Conservation (phyloP, 2,329 filamentous ascomycete species). For the Meredithiella fracta region DNA sequence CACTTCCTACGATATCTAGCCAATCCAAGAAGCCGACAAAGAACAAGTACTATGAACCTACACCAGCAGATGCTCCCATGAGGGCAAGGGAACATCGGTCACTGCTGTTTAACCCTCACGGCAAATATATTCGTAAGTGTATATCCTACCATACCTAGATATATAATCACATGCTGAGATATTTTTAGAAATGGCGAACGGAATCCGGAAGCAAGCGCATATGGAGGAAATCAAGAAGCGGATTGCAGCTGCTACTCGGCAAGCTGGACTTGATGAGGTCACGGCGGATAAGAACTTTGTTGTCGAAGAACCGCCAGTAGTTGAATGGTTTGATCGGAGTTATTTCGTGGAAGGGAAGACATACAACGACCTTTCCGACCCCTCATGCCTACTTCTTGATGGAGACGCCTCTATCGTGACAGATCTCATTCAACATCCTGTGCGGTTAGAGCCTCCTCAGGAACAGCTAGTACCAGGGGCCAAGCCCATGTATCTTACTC, state of each 20-base stretch:
- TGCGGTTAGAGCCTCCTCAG: slow-evolving; percentile 78
- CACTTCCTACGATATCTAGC: slow-evolving; percentile 16
- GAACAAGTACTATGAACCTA: slow-evolving; percentile 75
- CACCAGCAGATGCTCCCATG: slow-evolving; percentile 42
- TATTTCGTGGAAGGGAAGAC: slow-evolving; percentile 53
- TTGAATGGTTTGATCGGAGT: slow-evolving; percentile 97
- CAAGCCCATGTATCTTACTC: slow-evolving; percentile 84
- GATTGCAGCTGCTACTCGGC: slow-evolving; percentile 73
- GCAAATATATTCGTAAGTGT: slow-evolving; percentile 63
- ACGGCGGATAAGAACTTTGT: slow-evolving; percentile 81
- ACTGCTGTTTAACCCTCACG: slow-evolving; percentile 82
- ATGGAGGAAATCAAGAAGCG: slow-evolving; percentile 89
- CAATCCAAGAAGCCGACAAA: slow-evolving; percentile 16
- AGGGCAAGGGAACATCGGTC: slow-evolving; percentile 57
- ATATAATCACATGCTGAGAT: neutral
- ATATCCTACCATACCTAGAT: neutral
- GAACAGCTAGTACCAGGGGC: slow-evolving; percentile 63
- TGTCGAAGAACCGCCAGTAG: slow-evolving; percentile 64
- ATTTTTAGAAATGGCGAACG: slow-evolving; percentile 55
- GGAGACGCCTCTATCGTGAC: slow-evolving; percentile 77
- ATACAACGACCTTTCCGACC: slow-evolving; percentile 55
- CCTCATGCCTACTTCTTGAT: slow-evolving; percentile 53
- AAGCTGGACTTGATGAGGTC: slow-evolving; percentile 79
- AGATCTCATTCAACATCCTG: slow-evolving; percentile 80
- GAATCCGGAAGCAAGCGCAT: slow-evolving; percentile 69